Evolutionary conservation across 352 stramenopile species (phyloP).

Genomic region (Globisporangium barbulae): DNA sequence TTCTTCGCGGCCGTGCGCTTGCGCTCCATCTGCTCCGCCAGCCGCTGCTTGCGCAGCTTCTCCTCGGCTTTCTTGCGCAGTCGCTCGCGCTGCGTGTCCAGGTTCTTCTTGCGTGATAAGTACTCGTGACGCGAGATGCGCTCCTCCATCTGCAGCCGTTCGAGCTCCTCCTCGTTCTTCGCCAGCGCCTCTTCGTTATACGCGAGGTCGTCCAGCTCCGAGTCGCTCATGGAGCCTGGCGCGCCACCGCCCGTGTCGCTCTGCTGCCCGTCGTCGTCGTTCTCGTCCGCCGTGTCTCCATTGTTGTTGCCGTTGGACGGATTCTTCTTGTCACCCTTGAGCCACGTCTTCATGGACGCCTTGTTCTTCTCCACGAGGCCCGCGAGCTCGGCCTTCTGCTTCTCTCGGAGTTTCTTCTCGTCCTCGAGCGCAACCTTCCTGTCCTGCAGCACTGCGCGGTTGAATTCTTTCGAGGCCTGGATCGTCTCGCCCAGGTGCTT

Average conservation of each 20-base stretch:
- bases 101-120: conserved; percentile 63
- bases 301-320: conserved; percentile 1
- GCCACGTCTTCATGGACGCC: conserved; percentile 49
- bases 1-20: conserved; percentile 62
- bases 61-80: conserved; percentile 50
- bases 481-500: conserved; percentile 56
- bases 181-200: conserved; percentile 54
- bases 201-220: conserved; percentile 58
- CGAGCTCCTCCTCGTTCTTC: conserved; percentile 75
- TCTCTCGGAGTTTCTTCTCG: conserved; percentile 77
- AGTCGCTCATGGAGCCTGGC: conserved; percentile 48
- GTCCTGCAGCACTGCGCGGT: conserved; percentile 58
- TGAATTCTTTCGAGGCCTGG: conserved; percentile 73
- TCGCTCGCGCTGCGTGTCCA: conserved; percentile 64
- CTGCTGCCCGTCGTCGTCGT: conserved; percentile 31
- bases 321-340: conserved; percentile 57
- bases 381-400: conserved; percentile 62
- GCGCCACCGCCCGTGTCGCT: conserved; percentile 28
- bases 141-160: conserved; percentile 53
- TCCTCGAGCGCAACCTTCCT: conserved; percentile 66
- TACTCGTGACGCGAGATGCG: conserved; percentile 83
- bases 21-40: conserved; percentile 62
- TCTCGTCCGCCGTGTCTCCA: conserved; percentile 9
- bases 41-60: conserved; percentile 62
- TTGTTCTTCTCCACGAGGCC: conserved; percentile 53